Base-by-base conservation (phyloP, 2,329 filamentous ascomycete species). In the Xylariaceae sp. region DNA sequence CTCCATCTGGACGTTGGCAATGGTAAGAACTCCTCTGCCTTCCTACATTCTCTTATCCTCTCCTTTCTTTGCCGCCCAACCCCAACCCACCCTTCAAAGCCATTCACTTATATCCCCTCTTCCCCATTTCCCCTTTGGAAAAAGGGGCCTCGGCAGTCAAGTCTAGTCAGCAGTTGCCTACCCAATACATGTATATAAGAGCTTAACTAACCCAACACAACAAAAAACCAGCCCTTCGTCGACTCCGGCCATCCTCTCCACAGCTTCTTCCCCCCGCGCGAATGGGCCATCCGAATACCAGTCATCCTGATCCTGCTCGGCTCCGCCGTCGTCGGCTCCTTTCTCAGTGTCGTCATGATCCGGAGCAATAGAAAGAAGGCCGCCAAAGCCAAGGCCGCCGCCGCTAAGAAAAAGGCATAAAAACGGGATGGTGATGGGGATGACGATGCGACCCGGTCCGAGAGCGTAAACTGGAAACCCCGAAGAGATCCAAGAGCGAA, bases 231-330 rank as follows among this genome's bases (percentile, higher is more conserved):
- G 92, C 92, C 92, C 62, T 98, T 98, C 65, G 92, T 98, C 66
- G 92, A 98, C 66, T 78, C 85, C 41, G 87, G 88, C 62, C 92
- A 98, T 66, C 83, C 88, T 41, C 83, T 97, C 43, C 92, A 98
- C 63, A 84, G 84, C 63, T 76, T 97, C 70, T 98, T 98, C 71
- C 92, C 88, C 47, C 90, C 90, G 32, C 89, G 92, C 63, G 89
- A 95, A 62, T 98, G 92, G 92, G 92, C 92, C 45, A 95, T 98
- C 62, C 89, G 92, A 64, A 92, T 98, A 59, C 92, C 92, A 54
- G 90, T 98, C 56, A 95, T 98, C 62, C 81, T 98, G 53, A 83
- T 96, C 48, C 81, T 98, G 32, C 74, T 98, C 51, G 89, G 84
- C 50, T 89, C 83, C 44, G 88, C 92, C 43, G 88, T 98, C 44